These are phyloP conservation scores for Spergularia azorica DNA, from an alignment of 179 eudicot species.

Conservation along the genomic window DNA sequence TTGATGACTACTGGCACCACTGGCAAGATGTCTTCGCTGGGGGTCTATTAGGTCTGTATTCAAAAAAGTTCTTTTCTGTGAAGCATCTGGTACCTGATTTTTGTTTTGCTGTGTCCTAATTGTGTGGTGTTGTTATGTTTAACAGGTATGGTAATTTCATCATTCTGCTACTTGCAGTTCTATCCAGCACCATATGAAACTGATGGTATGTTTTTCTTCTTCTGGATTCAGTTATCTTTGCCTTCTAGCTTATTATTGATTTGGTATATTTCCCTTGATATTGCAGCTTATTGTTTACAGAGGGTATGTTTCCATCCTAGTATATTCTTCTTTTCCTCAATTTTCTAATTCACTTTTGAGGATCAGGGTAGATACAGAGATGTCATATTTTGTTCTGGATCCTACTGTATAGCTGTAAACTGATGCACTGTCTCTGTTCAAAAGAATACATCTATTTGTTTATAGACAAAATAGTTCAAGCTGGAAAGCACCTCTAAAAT, in stretches of 20 bases:
- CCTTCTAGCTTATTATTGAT: slow-evolving; percentile 8
- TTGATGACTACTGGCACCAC: slow-evolving; percentile 98
- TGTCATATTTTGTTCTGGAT: too few species aligned
- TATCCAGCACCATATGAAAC: slow-evolving; percentile 77
- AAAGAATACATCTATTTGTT: too few species aligned
- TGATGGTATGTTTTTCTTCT: slow-evolving; percentile 50
- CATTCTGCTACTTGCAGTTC: slow-evolving; percentile 84
- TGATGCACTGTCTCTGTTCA: too few species aligned
- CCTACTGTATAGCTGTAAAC: too few species aligned
- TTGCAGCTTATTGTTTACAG: neutral
- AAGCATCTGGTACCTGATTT: neutral
- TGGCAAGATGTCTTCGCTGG: slow-evolving; percentile 98
- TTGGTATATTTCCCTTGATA: neutral
- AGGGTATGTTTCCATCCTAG: neutral
- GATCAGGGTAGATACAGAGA: too few species aligned
- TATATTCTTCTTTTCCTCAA: neutral
- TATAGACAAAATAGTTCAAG: too few species aligned
- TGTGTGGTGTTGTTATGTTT: neutral
- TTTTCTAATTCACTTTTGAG: too few species aligned
- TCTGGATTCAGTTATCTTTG: neutral
- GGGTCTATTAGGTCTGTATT: slow-evolving; percentile 65
- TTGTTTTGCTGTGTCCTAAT: neutral
- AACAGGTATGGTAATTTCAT: slow-evolving; percentile 60
- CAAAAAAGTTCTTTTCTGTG: neutral
- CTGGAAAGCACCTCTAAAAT: too few species aligned